These are phyloP conservation scores for Alectoria sarmentosa DNA, from an alignment of 495 filamentous ascomycete species.

Conservation along the genomic window DNA sequence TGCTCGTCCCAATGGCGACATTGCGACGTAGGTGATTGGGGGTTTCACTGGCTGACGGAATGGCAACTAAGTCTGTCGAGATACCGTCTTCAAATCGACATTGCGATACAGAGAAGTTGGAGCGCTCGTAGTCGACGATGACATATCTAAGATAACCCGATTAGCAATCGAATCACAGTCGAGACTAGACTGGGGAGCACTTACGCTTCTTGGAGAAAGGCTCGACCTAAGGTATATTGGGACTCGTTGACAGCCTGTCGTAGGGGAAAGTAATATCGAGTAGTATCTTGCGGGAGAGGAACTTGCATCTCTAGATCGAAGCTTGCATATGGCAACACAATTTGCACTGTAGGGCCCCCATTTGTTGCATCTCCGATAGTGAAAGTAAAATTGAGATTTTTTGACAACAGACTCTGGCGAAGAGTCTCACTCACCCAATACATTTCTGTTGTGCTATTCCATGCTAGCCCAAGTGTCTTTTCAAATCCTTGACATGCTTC, in stretches of 20 bases:
- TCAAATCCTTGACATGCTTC: conserved; percentile 49
- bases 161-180: neutral
- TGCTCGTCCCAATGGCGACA: neutral
- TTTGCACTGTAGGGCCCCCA: conserved; percentile 37
- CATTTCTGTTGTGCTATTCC: conserved; percentile 35
- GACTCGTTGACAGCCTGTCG: conserved; percentile 39
- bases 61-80: conserved; percentile 3
- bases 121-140: conserved; percentile 23
- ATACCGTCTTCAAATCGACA: conserved; percentile 11
- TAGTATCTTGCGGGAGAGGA: conserved; percentile 30
- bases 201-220: conserved; percentile 50
- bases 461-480: conserved; percentile 41
- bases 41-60: conserved; percentile 1
- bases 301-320: conserved; percentile 42
- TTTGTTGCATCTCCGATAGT: conserved; percentile 36
- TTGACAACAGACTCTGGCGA: conserved; percentile 36
- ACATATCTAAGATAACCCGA: conserved; percentile 18
- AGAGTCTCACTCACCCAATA: conserved; percentile 45
- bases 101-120: conserved; percentile 23
- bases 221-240: conserved; percentile 48
- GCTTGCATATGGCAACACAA: conserved; percentile 46
- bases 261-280: conserved; percentile 50
- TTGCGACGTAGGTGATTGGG: neutral
- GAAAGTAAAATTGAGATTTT: conserved; percentile 44
- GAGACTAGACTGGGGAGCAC: neutral